Base-by-base conservation (phyloP, 495 filamentous ascomycete species). In the Glutinoglossum americanum region DNA sequence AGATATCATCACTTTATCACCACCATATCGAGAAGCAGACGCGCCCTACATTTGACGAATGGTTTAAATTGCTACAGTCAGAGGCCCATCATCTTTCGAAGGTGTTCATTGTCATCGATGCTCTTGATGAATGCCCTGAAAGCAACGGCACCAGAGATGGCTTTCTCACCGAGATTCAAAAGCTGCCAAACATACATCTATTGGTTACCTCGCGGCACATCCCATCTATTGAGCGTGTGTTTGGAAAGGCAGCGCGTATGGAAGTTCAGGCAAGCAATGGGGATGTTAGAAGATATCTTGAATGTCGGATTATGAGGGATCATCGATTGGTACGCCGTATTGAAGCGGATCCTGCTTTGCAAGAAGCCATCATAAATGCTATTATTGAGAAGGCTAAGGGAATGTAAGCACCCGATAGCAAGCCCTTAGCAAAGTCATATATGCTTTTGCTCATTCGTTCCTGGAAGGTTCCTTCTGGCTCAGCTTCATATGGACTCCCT, bases 401-500 rank as follows among this genome's bases (percentile, higher is more conserved):
- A 55, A 64, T 67, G 65, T 67, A 62, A 57, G 65, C 5, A 7
- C 37, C 3, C 13, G 5, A 35, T 11, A 5, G 13, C 37, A 33
- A 33, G 37, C 2, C 37, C 37, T 41, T 41, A 17, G 15, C 37
- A 41, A 11, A n/a, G n/a, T n/a, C 13, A 8, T 41, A 33, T 33
- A 74, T 76, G 73, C 80, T 81, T 59, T 68, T 80, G 0, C 68
- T 81, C 21, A n/a, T n/a, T n/a, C n/a, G n/a, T n/a, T n/a, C n/a
- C n/a, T n/a, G n/a, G n/a, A n/a, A n/a, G n/a, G n/a, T n/a, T n/a
- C n/a, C n/a, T n/a, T n/a, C n/a, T n/a, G n/a, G 75, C 76, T 17
- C 65, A 62, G n/a, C 66, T 81, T 0, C 65, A 76, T 60, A 58
- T 78, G 17, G 68, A 73, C n/a, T 71, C 71, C 3, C 63, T 81